Conservation (phyloP, 2,329 filamentous ascomycete genomes). For the Alternaria ethzedia region DNA sequence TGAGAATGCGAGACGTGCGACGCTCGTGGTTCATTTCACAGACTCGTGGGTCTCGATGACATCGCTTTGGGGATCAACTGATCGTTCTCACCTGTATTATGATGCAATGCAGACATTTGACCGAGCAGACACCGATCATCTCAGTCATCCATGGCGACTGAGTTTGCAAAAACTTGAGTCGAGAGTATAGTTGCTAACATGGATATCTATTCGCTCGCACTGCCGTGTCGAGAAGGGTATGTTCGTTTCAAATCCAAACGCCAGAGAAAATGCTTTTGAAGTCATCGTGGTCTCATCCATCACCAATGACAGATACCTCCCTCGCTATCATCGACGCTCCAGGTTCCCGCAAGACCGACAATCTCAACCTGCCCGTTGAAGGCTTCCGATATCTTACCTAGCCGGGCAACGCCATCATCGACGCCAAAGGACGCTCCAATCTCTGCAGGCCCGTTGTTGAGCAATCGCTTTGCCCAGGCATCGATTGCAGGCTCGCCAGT, state of each 20-base stretch:
- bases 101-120: conserved; percentile 1
- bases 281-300: neutral
- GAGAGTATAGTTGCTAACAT: neutral
- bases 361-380: conserved; percentile 62
- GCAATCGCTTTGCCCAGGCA: conserved; percentile 64
- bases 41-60: neutral
- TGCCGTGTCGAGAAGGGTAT: neutral
- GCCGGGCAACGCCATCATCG: conserved; percentile 47
- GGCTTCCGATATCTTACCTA: conserved; percentile 62
- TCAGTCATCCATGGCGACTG: neutral
- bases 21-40: neutral
- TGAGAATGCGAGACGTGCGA: neutral
- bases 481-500: conserved; percentile 89
- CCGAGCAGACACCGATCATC: neutral
- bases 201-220: neutral
- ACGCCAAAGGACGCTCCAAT: conserved; percentile 16
- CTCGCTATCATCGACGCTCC: conserved; percentile 86
- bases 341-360: conserved; percentile 80
- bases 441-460: conserved; percentile 59
- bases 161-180: neutral
- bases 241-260: conserved; percentile 1
- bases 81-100: neutral
- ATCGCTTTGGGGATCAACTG: neutral
- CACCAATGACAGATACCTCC: conserved; percentile 54
- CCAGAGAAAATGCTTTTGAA: neutral